phyloP scores from a whole-genome alignment of 371 early-diverging fungal genomes.

The Caulochytrium protostelioides region DNA sequence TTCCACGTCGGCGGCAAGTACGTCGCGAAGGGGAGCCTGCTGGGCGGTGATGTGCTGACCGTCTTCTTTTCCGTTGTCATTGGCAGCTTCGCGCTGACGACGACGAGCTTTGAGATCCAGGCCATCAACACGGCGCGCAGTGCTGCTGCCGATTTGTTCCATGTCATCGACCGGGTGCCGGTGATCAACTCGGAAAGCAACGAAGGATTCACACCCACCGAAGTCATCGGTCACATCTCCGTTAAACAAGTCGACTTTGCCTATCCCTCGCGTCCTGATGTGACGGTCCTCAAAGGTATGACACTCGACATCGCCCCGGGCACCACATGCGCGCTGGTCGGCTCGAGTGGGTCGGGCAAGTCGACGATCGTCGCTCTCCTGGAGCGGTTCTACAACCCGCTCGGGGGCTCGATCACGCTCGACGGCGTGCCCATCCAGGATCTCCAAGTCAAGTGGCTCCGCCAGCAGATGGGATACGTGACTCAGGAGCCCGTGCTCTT shows the following conservation, averaged over 20 bases:
- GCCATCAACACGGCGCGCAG: slow-evolving; percentile 52
- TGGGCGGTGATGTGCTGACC: slow-evolving; percentile 28
- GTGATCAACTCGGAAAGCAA: slow-evolving; percentile 8
- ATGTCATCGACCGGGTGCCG: slow-evolving; percentile 12
- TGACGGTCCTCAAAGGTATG: slow-evolving; percentile 4
- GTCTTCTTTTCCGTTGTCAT: slow-evolving; percentile 29
- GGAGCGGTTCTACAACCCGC: slow-evolving; percentile 57
- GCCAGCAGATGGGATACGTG: slow-evolving; percentile 60
- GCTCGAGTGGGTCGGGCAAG: slow-evolving; percentile 67
- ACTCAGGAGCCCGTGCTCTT: slow-evolving; percentile 73
- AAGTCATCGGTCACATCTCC: slow-evolving; percentile 14
- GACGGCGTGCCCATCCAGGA: slow-evolving; percentile 18
- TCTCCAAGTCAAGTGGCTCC: slow-evolving; percentile 30
- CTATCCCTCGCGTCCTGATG: slow-evolving; percentile 8
- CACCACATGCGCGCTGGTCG: slow-evolving; percentile 27
- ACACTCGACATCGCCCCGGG: slow-evolving; percentile 23
- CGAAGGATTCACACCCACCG: slow-evolving; percentile 8
- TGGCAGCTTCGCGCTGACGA: slow-evolving; percentile 7
- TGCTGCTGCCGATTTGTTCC: slow-evolving; percentile 35
- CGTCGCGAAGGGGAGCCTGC: too few relatives aligned
- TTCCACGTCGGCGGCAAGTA: too few relatives aligned
- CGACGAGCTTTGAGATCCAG: too few relatives aligned
- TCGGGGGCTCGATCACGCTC: slow-evolving; percentile 26
- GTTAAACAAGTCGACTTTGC: slow-evolving; percentile 15
- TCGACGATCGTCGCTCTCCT: slow-evolving; percentile 34